Base-by-base conservation (phyloP, 768 basidiomycete species). In the Phallus indusiatus region DNA sequence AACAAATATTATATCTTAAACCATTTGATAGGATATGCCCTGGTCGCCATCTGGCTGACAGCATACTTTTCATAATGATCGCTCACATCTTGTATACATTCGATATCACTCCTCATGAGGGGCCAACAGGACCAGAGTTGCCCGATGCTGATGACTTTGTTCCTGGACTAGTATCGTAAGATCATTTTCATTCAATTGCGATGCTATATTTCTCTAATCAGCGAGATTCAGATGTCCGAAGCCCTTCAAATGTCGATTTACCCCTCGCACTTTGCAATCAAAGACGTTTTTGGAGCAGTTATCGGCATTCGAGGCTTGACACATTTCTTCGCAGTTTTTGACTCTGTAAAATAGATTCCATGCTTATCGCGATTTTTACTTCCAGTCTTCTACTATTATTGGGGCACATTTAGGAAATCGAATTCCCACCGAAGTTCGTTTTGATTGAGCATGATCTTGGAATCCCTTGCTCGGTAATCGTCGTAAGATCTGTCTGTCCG, bases 181-280 rank as follows among this genome's bases (percentile, higher is more conserved):
- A 6, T n/a, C 24, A 37, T 18, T 11, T 52, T 24, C 33, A 17
- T 28, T 53, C 12, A 28, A n/a, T 28, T 5, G 8, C 16, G 11
- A 17, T 53, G 3, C 33, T 53, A 17, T 14, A 8, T 17, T 5
- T 7, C 12, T 14, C 20, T 36, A 9, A 7, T 5, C 36, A 5
- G 34, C 18, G 18, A 18, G 12, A 20, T n/a, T 36, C 34, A 73
- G 72, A 54, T 69, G 71, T 47, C 70, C 72, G 20, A 62, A 72
- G 47, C 53, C 67, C 9, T 73, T 72, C 56, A 50, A 64, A 54
- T 73, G 55, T 54, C 46, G 57, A 34, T 71, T 72, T 42, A 61
- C 64, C 28, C 71, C 72, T 24, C 71, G 71, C 21, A 70, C 71
- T 28, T 64, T 65, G 34, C 63, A 60, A 5, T 66, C 70, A 20